phyloP scores from a whole-genome alignment of 176 grass and related monocot species.

The Oryza nivara region DNA sequence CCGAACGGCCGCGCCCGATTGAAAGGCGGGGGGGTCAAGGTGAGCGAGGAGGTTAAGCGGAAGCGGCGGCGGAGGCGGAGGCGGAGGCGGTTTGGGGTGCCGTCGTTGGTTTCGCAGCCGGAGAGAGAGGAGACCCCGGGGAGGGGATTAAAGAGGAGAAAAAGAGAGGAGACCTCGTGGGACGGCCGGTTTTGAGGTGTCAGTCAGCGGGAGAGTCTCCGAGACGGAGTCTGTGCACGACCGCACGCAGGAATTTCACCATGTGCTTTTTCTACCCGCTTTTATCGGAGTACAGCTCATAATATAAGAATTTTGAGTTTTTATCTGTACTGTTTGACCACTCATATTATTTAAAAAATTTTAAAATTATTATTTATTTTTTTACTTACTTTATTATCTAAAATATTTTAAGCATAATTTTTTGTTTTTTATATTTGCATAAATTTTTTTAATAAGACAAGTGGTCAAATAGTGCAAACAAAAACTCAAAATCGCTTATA shows the following conservation, averaged over 20 bases:
- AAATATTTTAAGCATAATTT: no score
- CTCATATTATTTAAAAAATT: no score
- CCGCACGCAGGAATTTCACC: neutral
- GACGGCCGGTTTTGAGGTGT: slow-evolving; percentile 2
- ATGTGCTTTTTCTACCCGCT: neutral
- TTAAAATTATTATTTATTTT: no score
- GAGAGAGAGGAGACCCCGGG: neutral
- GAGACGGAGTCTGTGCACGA: neutral
- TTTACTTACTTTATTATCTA: no score
- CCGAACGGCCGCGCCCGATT: slow-evolving; percentile 27
- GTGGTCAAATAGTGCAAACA: no score
- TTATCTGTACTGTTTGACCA: no score
- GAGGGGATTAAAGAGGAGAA: neutral
- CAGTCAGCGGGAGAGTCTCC: neutral
- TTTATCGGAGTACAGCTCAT: neutral
- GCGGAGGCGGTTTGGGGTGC: slow-evolving; percentile 35
- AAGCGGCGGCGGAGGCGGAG: slow-evolving; percentile 24
- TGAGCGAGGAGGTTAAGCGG: slow-evolving; percentile 10
- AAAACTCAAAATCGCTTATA: no score
- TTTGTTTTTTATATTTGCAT: no score
- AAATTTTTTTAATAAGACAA: no score
- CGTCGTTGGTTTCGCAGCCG: slow-evolving; percentile 51
- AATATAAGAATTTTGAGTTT: no score
- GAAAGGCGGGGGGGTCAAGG: neutral
- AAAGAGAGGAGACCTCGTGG: no score